These are phyloP conservation scores for Hamigera avellanea DNA, from an alignment of 495 filamentous ascomycete genomes.

Conservation along the genomic window DNA sequence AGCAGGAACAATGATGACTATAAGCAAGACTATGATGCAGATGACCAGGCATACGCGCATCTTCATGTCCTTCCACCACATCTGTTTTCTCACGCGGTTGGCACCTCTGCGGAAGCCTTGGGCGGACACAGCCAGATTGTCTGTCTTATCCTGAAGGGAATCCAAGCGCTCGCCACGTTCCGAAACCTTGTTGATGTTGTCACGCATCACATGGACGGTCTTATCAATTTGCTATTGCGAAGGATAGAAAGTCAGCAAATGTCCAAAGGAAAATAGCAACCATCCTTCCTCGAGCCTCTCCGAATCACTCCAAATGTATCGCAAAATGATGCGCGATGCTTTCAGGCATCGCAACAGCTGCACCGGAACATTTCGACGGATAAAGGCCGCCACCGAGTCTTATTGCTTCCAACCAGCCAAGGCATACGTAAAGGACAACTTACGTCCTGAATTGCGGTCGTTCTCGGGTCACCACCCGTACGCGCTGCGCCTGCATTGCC, in stretches of 20 bases:
- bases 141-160: constrained; percentile 88
- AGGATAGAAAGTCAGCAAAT: constrained; percentile 3
- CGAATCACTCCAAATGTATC: too few species aligned
- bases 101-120: constrained; percentile 92
- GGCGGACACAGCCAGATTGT: constrained; percentile 79
- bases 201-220: constrained; percentile 82
- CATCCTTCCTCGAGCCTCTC: too few species aligned
- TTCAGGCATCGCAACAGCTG: too few species aligned
- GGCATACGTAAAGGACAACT: constrained; percentile 19
- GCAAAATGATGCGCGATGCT: too few species aligned
- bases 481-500: constrained; percentile 34
- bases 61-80: constrained; percentile 98
- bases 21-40: constrained; percentile 75
- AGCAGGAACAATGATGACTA: constrained; percentile 84
- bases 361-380: too few species aligned
- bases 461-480: constrained; percentile 50
- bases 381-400: too few species aligned
- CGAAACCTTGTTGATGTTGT: constrained; percentile 88
- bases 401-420: too few species aligned
- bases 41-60: constrained; percentile 93
- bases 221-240: constrained; percentile 81
- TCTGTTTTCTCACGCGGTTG: constrained; percentile 89
- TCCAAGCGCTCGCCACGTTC: constrained; percentile 87
- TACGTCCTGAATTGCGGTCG: constrained; percentile 70
- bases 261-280: too few species aligned